These are phyloP conservation scores for Saposhnikovia divaricata DNA, from an alignment of 129 eudicot species.

Conservation along the genomic window DNA sequence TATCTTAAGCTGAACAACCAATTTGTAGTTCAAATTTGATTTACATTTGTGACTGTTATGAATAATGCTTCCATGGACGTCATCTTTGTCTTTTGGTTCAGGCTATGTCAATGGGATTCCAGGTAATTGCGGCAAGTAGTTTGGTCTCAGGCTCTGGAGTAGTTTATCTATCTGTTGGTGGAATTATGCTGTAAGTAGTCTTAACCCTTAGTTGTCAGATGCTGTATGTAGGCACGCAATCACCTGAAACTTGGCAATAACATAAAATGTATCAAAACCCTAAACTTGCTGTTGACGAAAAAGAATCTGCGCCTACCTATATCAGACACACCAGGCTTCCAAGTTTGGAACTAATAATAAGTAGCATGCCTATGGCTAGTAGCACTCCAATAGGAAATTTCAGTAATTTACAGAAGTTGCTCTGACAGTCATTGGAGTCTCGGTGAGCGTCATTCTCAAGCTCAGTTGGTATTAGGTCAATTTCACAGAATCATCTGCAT, in stretches of 20 bases:
- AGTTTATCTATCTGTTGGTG: constrained; percentile 77
- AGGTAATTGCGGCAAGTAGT: constrained; percentile 53
- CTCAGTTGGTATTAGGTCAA: not conserved
- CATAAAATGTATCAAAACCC: not conserved
- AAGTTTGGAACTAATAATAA: not conserved
- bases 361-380: not conserved
- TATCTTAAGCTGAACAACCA: not conserved
- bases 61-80: constrained; percentile 8
- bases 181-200: constrained; percentile 66
- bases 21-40: not conserved
- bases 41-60: constrained; percentile 3
- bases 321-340: not conserved
- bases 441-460: not conserved
- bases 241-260: constrained; percentile 16
- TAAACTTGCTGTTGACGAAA: not conserved
- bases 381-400: not conserved
- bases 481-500: not conserved
- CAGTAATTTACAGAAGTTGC: not conserved
- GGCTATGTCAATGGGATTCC: constrained; percentile 69
- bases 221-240: constrained; percentile 39
- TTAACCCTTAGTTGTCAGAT: constrained; percentile 10
- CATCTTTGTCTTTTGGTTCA: constrained; percentile 23
- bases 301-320: not conserved
- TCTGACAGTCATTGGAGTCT: not conserved
- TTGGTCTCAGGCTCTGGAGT: constrained; percentile 36